A percentile compares a stretch with the other conserved stretches of the same genome.
These are phyloP conservation scores for Allomyces javanicus DNA, from an alignment of 192 early-diverging fungal species.

Conservation along the genomic window DNA sequence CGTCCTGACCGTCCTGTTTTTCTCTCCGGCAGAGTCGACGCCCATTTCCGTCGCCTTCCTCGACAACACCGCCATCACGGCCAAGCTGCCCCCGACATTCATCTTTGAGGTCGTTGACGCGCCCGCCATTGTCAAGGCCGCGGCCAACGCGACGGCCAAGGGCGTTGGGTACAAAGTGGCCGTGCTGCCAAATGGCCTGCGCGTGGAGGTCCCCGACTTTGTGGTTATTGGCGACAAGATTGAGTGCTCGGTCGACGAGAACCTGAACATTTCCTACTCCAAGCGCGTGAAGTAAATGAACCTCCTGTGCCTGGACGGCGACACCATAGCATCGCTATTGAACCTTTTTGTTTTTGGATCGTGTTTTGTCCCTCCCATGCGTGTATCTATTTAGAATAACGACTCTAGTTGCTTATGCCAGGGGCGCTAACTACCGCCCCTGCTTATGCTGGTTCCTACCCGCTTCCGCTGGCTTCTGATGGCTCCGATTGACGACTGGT, in stretches of 20 bases:
- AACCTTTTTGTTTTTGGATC: too few species aligned
- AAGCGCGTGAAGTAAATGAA: not conserved
- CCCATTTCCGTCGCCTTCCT: slow-evolving; percentile 30
- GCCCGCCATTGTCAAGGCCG: slow-evolving; percentile 1
- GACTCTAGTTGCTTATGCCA: too few species aligned
- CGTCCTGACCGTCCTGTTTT: too few species aligned
- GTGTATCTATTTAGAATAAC: too few species aligned
- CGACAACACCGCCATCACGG: slow-evolving; percentile 31
- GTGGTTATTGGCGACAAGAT: slow-evolving; percentile 55
- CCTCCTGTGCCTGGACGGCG: too few species aligned
- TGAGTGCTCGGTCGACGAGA: not conserved
- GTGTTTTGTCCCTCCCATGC: too few species aligned
- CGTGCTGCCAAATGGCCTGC: slow-evolving; percentile 37
- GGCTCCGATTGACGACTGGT: too few species aligned
- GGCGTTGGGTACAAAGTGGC: slow-evolving; percentile 49
- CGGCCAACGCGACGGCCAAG: slow-evolving; percentile 26
- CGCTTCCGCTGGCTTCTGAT: too few species aligned
- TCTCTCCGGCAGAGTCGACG: slow-evolving; percentile 29
- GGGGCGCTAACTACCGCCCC: too few species aligned
- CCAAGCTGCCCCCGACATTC: slow-evolving; percentile 33
- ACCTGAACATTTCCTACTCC: not conserved
- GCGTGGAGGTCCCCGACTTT: slow-evolving; percentile 62
- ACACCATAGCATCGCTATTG: too few species aligned
- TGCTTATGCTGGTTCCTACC: too few species aligned
- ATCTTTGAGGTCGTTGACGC: slow-evolving; percentile 7